Percentiles rank a stretch among this genome's conserved stretches.
Evolutionary conservation across 208 protist genomes (phyloP).

Genomic region (Histomonas meleagridis): DNA sequence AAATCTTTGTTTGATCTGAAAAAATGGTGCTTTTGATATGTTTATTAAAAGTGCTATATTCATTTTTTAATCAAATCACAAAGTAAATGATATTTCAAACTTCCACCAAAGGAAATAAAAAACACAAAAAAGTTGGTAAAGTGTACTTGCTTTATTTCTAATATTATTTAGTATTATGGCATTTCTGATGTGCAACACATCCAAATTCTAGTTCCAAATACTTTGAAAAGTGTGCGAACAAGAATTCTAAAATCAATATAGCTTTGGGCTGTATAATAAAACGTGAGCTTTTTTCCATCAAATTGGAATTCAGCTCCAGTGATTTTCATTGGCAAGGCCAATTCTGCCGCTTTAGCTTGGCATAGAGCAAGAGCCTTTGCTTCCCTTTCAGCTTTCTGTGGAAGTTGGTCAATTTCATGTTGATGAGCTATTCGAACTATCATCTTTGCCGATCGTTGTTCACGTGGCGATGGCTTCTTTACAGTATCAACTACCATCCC

Average conservation of each 20-base stretch:
- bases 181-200: constrained; percentile 9
- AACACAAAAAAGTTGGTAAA: too few relatives aligned
- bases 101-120: too few relatives aligned
- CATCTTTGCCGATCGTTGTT: neutral
- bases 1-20: too few relatives aligned
- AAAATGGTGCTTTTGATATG: too few relatives aligned
- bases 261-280: neutral
- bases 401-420: neutral
- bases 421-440: neutral
- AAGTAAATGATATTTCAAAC: too few relatives aligned
- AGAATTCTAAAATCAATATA: constrained; percentile 34
- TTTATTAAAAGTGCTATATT: too few relatives aligned
- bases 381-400: neutral
- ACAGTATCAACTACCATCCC: neutral
- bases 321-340: neutral
- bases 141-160: too few relatives aligned
- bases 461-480: neutral
- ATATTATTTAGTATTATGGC: too few relatives aligned
- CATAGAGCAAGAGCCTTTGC: neutral
- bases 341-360: neutral
- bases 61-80: too few relatives aligned
- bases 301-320: constrained; percentile 25
- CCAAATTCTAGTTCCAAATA: constrained; percentile 10
- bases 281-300: constrained; percentile 17
- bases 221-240: neutral